phyloP scores from a whole-genome alignment of 352 stramenopile genomes.

The Phytophthora pseudosyringae region DNA sequence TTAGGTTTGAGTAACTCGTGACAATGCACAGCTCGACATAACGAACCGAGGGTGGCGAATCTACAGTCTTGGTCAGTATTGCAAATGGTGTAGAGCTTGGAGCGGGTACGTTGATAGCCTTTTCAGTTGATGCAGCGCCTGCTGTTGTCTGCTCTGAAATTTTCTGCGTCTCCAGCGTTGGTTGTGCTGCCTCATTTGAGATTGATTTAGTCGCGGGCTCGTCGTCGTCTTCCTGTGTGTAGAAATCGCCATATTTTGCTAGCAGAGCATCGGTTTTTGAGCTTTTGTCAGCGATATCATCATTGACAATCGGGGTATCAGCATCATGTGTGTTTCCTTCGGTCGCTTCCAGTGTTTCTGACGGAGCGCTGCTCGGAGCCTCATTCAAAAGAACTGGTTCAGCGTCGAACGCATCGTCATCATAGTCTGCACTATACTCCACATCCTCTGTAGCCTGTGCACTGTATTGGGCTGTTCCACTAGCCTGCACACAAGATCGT shows the following conservation, averaged over 20 bases:
- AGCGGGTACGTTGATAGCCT: background rate
- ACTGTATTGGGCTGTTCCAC: background rate
- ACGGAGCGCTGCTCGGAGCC: background rate
- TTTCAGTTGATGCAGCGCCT: background rate
- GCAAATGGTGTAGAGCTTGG: background rate
- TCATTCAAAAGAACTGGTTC: conserved; percentile 9
- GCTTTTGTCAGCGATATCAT: background rate
- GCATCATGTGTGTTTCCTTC: conserved; percentile 5
- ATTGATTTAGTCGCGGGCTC: conserved; percentile 3
- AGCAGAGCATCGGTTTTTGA: conserved; percentile 35
- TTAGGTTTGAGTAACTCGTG: background rate
- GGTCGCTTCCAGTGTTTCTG: conserved; percentile 1
- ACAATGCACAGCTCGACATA: background rate
- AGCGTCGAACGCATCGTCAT: conserved; percentile 55
- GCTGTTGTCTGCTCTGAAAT: background rate
- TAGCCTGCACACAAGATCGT: conserved; percentile 3
- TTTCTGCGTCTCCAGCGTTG: conserved; percentile 7
- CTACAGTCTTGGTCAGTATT: background rate
- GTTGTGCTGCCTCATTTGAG: background rate
- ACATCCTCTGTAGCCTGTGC: background rate
- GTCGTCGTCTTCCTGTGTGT: conserved; percentile 23
- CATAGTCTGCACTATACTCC: conserved; percentile 40
- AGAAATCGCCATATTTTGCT: conserved; percentile 45
- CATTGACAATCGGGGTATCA: background rate
- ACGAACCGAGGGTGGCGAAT: conserved; percentile 34